Evolutionary conservation across 345 rosid species (phyloP).

Genomic region (Lepidium africanum): DNA sequence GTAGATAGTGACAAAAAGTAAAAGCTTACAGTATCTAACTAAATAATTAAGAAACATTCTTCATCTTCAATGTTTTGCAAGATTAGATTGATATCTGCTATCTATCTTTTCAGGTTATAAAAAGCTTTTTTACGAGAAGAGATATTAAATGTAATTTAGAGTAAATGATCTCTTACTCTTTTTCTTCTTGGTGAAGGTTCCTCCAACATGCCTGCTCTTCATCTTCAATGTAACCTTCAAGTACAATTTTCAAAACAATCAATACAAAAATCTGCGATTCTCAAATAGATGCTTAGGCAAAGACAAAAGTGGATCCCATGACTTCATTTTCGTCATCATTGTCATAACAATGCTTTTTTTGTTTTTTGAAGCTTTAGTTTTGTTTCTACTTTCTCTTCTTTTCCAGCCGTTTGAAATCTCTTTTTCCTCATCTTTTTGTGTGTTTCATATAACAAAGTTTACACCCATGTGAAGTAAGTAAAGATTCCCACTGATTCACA

Average conservation of each 20-base stretch:
- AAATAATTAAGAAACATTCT: neutral
- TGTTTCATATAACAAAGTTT: conserved; percentile 24
- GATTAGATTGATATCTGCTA: neutral
- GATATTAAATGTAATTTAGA: neutral
- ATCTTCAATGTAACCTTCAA: conserved; percentile 92
- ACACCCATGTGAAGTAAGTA: conserved; percentile 24
- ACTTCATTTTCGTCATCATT: conserved; percentile 21
- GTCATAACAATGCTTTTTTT: neutral
- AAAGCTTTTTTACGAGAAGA: neutral
- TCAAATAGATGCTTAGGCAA: conserved; percentile 8
- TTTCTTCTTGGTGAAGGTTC: conserved; percentile 98
- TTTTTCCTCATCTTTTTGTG: conserved; percentile 8
- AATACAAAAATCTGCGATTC: neutral
- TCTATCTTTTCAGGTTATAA: too few species aligned
- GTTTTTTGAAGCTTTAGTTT: conserved; percentile 9
- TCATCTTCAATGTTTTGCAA: neutral
- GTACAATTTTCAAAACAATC: conserved; percentile 3
- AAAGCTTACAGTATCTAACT: conserved; percentile 15
- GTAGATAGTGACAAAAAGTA: conserved; percentile 24
- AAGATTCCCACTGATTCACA: conserved; percentile 32
- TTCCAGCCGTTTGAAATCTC: conserved; percentile 16
- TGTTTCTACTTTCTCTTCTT: conserved; percentile 32
- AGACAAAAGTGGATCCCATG: conserved; percentile 27
- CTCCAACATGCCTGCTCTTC: conserved; percentile 96
- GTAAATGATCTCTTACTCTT: conserved; percentile 59